Conservation (phyloP, 2,329 filamentous ascomycete species). For the Aspergillus uvarum region DNA sequence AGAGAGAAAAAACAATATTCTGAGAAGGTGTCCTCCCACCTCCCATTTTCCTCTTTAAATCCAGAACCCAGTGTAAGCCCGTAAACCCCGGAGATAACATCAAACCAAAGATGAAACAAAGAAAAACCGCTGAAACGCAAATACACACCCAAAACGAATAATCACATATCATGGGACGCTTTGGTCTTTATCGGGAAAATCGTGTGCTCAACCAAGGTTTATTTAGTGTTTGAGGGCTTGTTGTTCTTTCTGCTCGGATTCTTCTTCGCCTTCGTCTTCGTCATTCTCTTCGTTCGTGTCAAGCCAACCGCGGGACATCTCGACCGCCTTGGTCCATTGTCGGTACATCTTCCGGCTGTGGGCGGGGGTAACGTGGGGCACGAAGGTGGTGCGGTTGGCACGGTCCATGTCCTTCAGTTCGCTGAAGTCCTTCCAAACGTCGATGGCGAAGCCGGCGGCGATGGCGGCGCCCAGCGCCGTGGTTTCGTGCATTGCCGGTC, state of each 20-base stretch:
- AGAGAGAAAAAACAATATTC: background rate
- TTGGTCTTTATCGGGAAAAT: background rate
- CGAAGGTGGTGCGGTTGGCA: conserved; percentile 67
- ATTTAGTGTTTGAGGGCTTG: background rate
- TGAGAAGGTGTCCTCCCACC: background rate
- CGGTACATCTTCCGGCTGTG: conserved; percentile 64
- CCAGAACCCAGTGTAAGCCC: background rate
- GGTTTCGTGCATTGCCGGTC: conserved; percentile 85
- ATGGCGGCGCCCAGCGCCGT: conserved; percentile 87
- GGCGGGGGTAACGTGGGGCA: conserved; percentile 61
- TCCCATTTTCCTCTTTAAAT: background rate
- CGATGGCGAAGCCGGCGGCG: conserved; percentile 80
- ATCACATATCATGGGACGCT: background rate
- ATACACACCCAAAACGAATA: background rate
- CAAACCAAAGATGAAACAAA: background rate
- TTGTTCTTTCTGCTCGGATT: background rate
- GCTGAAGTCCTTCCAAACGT: conserved; percentile 72
- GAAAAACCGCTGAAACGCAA: background rate
- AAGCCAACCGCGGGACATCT: conserved; percentile 74
- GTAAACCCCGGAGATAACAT: background rate
- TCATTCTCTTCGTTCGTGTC: conserved; percentile 28
- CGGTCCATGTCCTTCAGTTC: conserved; percentile 73
- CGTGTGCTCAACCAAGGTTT: too few relatives aligned
- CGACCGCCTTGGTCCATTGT: conserved; percentile 73
- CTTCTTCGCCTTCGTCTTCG: conserved; percentile 22